phyloP scores from a whole-genome alignment of 352 stramenopile genomes.

The Pythium volutum region DNA sequence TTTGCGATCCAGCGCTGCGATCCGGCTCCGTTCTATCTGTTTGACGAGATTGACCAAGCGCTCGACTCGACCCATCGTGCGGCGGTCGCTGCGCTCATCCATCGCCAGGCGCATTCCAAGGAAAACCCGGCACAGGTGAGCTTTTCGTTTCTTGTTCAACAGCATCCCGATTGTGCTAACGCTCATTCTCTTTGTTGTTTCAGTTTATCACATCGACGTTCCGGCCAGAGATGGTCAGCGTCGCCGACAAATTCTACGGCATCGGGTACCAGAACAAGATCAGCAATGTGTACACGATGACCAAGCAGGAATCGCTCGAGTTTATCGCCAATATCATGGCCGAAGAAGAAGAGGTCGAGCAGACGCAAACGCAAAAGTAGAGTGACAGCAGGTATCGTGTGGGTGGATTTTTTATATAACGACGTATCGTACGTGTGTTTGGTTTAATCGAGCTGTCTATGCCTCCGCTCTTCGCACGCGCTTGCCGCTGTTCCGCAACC shows the following conservation, averaged over 20 bases:
- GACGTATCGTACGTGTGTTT: constrained; percentile 2
- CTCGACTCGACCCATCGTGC: constrained; percentile 98
- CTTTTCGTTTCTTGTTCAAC: neutral
- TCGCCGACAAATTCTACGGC: constrained; percentile 97
- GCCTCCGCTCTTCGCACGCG: constrained; percentile 30
- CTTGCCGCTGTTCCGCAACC: constrained; percentile 70
- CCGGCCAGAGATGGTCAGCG: constrained; percentile 97
- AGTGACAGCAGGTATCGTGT: constrained; percentile 16
- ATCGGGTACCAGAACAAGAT: constrained; percentile 99
- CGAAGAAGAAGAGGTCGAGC: constrained; percentile 75
- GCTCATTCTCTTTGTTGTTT: neutral
- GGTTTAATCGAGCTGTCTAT: neutral
- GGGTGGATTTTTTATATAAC: constrained; percentile 13
- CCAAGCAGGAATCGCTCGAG: constrained; percentile 95
- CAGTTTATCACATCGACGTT: constrained; percentile 99
- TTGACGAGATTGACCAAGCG: constrained; percentile 99
- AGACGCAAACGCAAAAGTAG: constrained; percentile 10
- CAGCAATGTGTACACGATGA: constrained; percentile 92
- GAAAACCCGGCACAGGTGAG: constrained; percentile 95
- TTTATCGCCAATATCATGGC: constrained; percentile 95
- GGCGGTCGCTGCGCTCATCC: constrained; percentile 95
- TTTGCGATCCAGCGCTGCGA: constrained; percentile 99
- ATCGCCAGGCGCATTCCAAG: constrained; percentile 93
- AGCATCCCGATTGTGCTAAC: neutral
- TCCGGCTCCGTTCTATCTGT: constrained; percentile 99